phyloP scores from a whole-genome alignment of 306 rosid genomes.

The Ormosia emarginata region DNA sequence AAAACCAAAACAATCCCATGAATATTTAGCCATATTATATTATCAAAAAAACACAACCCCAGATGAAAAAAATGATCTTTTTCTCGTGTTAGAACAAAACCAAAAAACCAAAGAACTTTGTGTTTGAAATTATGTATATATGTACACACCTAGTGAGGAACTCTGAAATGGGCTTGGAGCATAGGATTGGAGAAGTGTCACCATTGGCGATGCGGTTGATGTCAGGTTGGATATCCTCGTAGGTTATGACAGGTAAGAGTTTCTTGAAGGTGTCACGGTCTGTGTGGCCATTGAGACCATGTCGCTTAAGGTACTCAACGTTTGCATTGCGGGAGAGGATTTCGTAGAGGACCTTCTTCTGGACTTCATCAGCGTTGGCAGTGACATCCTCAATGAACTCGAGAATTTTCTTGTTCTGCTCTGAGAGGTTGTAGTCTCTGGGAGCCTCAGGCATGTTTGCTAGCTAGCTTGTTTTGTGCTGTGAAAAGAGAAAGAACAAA shows the following conservation, averaged over 20 bases:
- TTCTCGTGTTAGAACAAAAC: neutral
- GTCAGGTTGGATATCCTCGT: conserved; percentile 79
- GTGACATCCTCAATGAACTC: conserved; percentile 82
- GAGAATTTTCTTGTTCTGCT: conserved; percentile 61
- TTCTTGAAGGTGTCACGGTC: conserved; percentile 81
- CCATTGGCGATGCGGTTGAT: conserved; percentile 94
- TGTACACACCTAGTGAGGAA: conserved; percentile 74
- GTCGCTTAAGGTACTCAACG: conserved; percentile 69
- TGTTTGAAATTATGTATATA: neutral
- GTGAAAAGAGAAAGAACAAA: neutral
- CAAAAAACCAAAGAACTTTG: neutral
- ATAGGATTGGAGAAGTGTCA: conserved; percentile 78
- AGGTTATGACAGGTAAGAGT: conserved; percentile 68
- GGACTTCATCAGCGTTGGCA: conserved; percentile 58
- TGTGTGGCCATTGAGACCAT: conserved; percentile 66
- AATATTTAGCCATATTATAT: neutral
- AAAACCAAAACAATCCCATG: neutral
- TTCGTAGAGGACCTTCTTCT: conserved; percentile 62
- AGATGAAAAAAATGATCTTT: neutral
- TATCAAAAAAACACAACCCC: neutral
- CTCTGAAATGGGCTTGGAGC: conserved; percentile 84
- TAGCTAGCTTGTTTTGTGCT: neutral
- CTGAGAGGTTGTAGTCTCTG: conserved; percentile 49
- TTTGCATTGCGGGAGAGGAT: conserved; percentile 74
- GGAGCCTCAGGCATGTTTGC: conserved; percentile 96